Evolutionary conservation across 2,329 filamentous ascomycete species (phyloP).

Genomic region (Botrytis sinoallii): DNA sequence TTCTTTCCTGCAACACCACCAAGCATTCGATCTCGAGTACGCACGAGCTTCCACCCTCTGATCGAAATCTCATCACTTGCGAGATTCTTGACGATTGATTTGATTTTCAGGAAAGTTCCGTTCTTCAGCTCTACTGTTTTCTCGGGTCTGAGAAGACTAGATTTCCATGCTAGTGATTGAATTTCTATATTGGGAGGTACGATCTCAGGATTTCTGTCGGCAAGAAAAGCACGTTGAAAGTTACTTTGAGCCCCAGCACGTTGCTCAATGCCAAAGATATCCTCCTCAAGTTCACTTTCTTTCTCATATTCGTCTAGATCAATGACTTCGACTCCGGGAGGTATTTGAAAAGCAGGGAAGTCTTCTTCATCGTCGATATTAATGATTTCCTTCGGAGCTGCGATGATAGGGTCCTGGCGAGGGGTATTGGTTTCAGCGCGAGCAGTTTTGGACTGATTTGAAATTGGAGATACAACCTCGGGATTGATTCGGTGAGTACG

Average conservation of each 20-base stretch:
- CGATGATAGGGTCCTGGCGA: neutral
- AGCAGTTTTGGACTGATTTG: neutral
- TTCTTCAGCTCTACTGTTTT: constrained; percentile 29
- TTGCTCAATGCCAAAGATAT: neutral
- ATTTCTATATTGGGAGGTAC: constrained; percentile 35
- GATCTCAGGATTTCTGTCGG: constrained; percentile 27
- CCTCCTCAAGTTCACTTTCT: neutral
- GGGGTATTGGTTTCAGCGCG: neutral
- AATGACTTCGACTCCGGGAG: neutral
- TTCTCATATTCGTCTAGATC: constrained; percentile 5
- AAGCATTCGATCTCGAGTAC: constrained; percentile 33
- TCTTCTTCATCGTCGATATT: neutral
- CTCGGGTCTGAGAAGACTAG: constrained; percentile 27
- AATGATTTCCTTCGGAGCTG: neutral
- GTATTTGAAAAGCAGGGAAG: neutral
- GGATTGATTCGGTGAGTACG: neutral
- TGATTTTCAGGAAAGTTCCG: constrained; percentile 43
- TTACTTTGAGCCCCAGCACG: neutral
- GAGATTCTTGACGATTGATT: constrained; percentile 15
- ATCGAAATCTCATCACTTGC: constrained; percentile 36
- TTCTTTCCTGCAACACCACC: constrained; percentile 38
- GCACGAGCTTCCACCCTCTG: constrained; percentile 42
- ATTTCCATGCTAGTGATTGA: constrained; percentile 33
- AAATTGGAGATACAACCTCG: neutral
- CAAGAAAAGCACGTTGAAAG: neutral